Evolutionary conservation across 1,284 basidiomycete species (phyloP).

Genomic region (Cutaneotrichosporon sp.): DNA sequence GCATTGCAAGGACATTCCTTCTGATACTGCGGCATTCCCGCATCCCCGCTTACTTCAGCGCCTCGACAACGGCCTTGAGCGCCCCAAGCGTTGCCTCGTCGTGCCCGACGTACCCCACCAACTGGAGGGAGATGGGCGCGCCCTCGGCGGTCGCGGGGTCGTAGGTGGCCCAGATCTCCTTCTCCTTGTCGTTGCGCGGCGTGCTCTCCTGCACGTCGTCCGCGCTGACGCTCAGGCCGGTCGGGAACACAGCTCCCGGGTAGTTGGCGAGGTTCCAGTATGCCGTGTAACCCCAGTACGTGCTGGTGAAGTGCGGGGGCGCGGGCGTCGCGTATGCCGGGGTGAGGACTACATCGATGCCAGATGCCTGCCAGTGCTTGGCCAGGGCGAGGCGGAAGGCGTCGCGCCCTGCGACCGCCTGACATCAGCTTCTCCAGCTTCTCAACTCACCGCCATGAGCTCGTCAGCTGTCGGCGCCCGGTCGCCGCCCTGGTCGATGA

Average conservation of each 20-base stretch:
- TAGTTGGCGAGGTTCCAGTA: constrained; percentile 71
- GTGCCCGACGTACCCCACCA: constrained; percentile 14
- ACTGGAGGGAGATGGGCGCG: constrained; percentile 13
- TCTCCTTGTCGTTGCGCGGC: constrained; percentile 54
- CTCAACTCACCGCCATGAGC: constrained; percentile 30
- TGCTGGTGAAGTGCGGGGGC: constrained; percentile 34
- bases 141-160: constrained; percentile 9
- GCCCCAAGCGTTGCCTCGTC: constrained; percentile 16
- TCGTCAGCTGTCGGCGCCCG: constrained; percentile 29
- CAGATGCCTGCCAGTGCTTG: constrained; percentile 27
- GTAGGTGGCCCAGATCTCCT: constrained; percentile 34
- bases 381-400: constrained; percentile 33
- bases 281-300: constrained; percentile 60
- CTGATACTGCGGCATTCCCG: background rate
- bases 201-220: constrained; percentile 60
- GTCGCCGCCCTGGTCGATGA: too few species aligned
- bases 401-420: constrained; percentile 26
- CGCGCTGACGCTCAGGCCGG: constrained; percentile 58
- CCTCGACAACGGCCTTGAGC: too few species aligned
- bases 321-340: constrained; percentile 42
- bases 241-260: constrained; percentile 66
- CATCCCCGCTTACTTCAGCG: background rate
- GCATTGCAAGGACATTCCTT: background rate
- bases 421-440: too few species aligned
- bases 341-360: constrained; percentile 49